Evolutionary conservation across 1,139 yeast species (phyloP).

Genomic region (Candida glucosophila): DNA sequence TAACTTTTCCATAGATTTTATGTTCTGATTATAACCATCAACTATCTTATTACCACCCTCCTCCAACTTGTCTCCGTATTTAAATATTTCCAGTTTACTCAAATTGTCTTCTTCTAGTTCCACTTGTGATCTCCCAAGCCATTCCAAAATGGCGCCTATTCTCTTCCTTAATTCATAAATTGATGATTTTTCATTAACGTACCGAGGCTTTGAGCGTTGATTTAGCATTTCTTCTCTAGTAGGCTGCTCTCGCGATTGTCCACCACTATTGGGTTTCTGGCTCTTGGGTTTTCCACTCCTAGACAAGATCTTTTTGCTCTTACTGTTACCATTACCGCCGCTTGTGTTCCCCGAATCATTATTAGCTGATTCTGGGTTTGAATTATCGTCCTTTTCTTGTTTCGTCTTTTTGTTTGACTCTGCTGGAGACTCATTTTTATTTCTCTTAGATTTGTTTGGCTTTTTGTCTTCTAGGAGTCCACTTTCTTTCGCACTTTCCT

Average conservation of each 20-base stretch:
- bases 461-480: conserved; percentile 9
- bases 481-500: conserved; percentile 55
- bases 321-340: conserved; percentile 7
- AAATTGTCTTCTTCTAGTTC: conserved; percentile 69
- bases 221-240: conserved; percentile 37
- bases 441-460: conserved; percentile 14
- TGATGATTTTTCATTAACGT: conserved; percentile 67
- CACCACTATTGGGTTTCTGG: conserved; percentile 6
- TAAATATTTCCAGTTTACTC: conserved; percentile 42
- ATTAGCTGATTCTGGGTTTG: conserved; percentile 2
- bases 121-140: conserved; percentile 74
- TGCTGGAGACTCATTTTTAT: conserved; percentile 9
- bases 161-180: conserved; percentile 79
- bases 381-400: conserved; percentile 3
- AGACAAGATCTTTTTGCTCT: conserved; percentile 6
- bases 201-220: conserved; percentile 74
- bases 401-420: conserved; percentile 3
- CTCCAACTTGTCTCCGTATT: conserved; percentile 13
- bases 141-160: conserved; percentile 84
- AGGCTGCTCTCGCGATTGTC: conserved; percentile 6
- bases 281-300: conserved; percentile 7
- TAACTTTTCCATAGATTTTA: conserved; percentile 57
- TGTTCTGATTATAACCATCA: conserved; percentile 48
- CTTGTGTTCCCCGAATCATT: conserved; percentile 7
- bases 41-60: conserved; percentile 30